Percentiles rank a stretch among this genome's conserved stretches.
Evolutionary conservation across 2,329 filamentous ascomycete genomes (phyloP).

Genomic region (Cladosporium sphaerospermum): DNA sequence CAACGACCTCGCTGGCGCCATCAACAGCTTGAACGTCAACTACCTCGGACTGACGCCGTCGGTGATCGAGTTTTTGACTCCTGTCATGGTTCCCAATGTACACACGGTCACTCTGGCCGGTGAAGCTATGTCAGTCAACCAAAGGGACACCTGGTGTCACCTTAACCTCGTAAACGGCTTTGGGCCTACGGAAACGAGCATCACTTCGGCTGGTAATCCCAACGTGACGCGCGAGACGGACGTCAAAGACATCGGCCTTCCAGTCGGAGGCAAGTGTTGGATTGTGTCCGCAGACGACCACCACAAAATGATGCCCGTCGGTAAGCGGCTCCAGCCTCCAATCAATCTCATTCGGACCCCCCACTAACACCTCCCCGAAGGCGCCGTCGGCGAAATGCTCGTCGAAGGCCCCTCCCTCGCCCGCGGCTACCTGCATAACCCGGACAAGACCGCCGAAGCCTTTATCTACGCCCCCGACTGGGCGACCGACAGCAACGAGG

Average conservation of each 20-base stretch:
- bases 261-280: background rate
- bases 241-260: conserved; percentile 3
- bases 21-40: conserved; percentile 12
- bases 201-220: conserved; percentile 1
- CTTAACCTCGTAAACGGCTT: conserved; percentile 8
- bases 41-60: conserved; percentile 10
- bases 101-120: conserved; percentile 7
- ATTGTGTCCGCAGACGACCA: conserved; percentile 9
- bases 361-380: background rate
- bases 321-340: background rate
- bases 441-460: conserved; percentile 21
- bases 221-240: conserved; percentile 7
- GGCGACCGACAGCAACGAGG: conserved; percentile 7
- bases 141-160: conserved; percentile 2
- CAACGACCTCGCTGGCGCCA: conserved; percentile 11
- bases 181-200: conserved; percentile 13
- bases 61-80: conserved; percentile 10
- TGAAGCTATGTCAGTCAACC: conserved; percentile 5
- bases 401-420: conserved; percentile 40
- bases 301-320: conserved; percentile 10
- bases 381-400: conserved; percentile 36
- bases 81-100: conserved; percentile 8
- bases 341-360: no score
- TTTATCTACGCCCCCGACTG: conserved; percentile 24
- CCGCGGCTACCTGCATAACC: conserved; percentile 35